phyloP scores from a whole-genome alignment of 257 asterid species.

The Cruciata laevipes region DNA sequence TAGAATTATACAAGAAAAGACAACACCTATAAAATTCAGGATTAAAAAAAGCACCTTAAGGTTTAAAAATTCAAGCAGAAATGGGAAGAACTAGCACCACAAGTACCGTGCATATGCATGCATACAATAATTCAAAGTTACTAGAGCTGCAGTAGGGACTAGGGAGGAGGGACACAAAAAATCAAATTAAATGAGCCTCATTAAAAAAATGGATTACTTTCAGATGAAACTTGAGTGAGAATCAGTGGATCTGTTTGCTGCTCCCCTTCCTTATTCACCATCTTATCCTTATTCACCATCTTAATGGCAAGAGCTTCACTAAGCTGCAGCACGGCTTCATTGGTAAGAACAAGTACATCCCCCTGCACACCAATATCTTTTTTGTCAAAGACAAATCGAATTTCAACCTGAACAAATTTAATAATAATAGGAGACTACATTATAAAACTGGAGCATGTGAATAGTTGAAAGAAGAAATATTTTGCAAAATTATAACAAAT shows the following conservation, averaged over 20 bases:
- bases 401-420: neutral
- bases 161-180: too few species aligned
- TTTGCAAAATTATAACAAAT: neutral
- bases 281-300: too few species aligned
- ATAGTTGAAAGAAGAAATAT: neutral
- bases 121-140: too few species aligned
- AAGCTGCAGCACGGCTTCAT: constrained; percentile 41
- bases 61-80: neutral
- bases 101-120: neutral
- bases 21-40: neutral
- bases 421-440: too few species aligned
- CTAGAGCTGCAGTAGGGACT: too few species aligned
- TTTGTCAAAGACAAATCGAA: constrained; percentile 20
- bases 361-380: constrained; percentile 37
- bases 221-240: constrained; percentile 61
- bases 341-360: constrained; percentile 53
- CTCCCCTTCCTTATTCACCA: constrained; percentile 44
- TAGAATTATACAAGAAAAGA: neutral
- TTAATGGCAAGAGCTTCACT: constrained; percentile 40
- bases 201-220: constrained; percentile 28
- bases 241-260: constrained; percentile 50
- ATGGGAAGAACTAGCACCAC: neutral
- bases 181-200: too few species aligned
- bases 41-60: neutral
- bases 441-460: too few species aligned